Conservation (phyloP, 257 asterid genomes). For the Gynochthodes officinalis region DNA sequence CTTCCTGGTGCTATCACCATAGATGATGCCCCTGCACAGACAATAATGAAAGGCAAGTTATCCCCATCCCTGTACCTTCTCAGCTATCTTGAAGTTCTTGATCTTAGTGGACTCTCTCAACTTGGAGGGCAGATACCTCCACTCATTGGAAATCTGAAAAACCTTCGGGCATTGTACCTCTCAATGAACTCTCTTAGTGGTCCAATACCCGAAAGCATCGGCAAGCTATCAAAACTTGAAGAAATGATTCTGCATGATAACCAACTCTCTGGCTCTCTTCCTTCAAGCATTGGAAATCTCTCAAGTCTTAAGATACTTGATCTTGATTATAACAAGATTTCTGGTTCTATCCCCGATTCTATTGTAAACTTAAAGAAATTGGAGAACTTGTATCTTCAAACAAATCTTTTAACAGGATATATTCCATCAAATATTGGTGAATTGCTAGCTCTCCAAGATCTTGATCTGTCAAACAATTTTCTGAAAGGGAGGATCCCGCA, state of each 20-base stretch:
- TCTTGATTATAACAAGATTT: conserved; percentile 37
- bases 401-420: conserved; percentile 37
- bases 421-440: conserved; percentile 50
- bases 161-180: conserved; percentile 38
- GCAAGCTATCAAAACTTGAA: conserved; percentile 48
- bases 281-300: conserved; percentile 41
- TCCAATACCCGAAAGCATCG: conserved; percentile 43
- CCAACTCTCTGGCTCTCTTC: conserved; percentile 38
- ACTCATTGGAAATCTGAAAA: conserved; percentile 41
- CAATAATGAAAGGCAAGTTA: conserved; percentile 43
- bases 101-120: conserved; percentile 41
- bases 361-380: conserved; percentile 29
- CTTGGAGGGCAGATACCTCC: conserved; percentile 47
- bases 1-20: conserved; percentile 46
- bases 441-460: conserved; percentile 34
- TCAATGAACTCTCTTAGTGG: conserved; percentile 36
- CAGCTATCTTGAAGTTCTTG: conserved; percentile 40
- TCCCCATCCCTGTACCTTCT: conserved; percentile 44
- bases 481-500: conserved; percentile 49
- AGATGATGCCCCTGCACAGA: conserved; percentile 37
- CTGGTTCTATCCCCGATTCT: conserved; percentile 45
- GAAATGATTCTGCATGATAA: conserved; percentile 40
- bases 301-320: conserved; percentile 27
- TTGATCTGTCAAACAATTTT: conserved; percentile 49
- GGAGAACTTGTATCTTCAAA: conserved; percentile 30